phyloP scores from a whole-genome alignment of 345 rosid genomes.

The Dipteronia sinensis region DNA sequence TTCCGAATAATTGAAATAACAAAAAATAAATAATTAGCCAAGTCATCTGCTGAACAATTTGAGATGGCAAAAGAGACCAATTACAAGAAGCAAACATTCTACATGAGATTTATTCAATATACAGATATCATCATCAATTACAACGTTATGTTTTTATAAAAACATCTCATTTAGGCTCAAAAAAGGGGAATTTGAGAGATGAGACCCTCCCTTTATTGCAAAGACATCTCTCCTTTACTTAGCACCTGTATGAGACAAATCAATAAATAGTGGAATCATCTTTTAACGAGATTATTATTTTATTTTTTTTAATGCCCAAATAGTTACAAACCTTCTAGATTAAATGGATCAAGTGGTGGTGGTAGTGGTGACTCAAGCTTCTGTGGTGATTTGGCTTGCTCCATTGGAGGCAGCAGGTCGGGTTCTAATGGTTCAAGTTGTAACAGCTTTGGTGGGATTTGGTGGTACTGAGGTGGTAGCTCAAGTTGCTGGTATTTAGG shows the following conservation, averaged over 20 bases:
- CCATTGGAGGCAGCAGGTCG: slow-evolving; percentile 25
- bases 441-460: slow-evolving; percentile 31
- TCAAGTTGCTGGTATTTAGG: slow-evolving; percentile 86
- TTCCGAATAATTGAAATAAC: no score
- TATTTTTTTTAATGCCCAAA: slow-evolving; percentile 30
- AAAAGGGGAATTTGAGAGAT: slow-evolving; percentile 14
- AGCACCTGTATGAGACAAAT: slow-evolving; percentile 68
- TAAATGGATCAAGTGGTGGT: slow-evolving; percentile 57
- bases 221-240: slow-evolving; percentile 56
- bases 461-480: slow-evolving; percentile 38
- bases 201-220: slow-evolving; percentile 48
- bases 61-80: not conserved
- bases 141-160: slow-evolving; percentile 8
- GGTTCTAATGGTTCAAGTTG: slow-evolving; percentile 49
- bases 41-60: not conserved
- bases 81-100: slow-evolving; percentile 9
- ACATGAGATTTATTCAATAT: slow-evolving; percentile 3
- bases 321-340: slow-evolving; percentile 94
- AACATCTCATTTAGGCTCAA: slow-evolving; percentile 32
- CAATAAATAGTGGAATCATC: slow-evolving; percentile 38
- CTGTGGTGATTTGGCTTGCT: slow-evolving; percentile 42
- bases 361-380: slow-evolving; percentile 35
- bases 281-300: slow-evolving; percentile 23
- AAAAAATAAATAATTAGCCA: no score
- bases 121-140: not conserved